phyloP scores from a whole-genome alignment of 2,329 filamentous ascomycete genomes.

The Coniochaeta pulveracea region DNA sequence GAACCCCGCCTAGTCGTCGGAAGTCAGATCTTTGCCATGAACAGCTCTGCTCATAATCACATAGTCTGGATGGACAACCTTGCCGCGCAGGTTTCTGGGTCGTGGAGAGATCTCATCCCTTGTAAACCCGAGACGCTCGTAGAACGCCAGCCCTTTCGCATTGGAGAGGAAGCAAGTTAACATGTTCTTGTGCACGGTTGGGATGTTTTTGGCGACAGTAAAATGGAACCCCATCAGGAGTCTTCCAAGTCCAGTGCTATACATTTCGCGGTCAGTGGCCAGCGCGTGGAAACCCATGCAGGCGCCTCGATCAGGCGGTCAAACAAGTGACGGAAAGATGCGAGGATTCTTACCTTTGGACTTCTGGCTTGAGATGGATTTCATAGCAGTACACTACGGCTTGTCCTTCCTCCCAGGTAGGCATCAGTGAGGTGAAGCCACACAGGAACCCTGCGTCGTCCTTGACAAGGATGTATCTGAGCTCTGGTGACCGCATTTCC shows the following conservation, averaged over 20 bases:
- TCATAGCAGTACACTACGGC: conserved; percentile 71
- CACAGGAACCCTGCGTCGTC: conserved; percentile 20
- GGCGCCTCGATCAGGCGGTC: too few species aligned
- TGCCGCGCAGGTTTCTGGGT: conserved; percentile 41
- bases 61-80: conserved; percentile 43
- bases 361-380: conserved; percentile 49
- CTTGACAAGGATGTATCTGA: conserved; percentile 57
- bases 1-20: too few species aligned
- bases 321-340: neutral
- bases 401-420: conserved; percentile 54
- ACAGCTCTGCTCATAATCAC: conserved; percentile 46
- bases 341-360: conserved; percentile 36
- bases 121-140: conserved; percentile 46
- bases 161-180: conserved; percentile 62
- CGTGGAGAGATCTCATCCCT: conserved; percentile 44
- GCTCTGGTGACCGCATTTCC: conserved; percentile 58
- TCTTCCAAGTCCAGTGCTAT: conserved; percentile 50
- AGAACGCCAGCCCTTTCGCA: conserved; percentile 43
- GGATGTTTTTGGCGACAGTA: conserved; percentile 38
- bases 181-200: conserved; percentile 55
- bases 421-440: conserved; percentile 58
- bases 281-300: too few species aligned
- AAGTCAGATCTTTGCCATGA: too few species aligned
- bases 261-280: neutral
- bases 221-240: conserved; percentile 47